Conservation (phyloP, 306 rosid genomes). For the Clitoria ternatea region DNA sequence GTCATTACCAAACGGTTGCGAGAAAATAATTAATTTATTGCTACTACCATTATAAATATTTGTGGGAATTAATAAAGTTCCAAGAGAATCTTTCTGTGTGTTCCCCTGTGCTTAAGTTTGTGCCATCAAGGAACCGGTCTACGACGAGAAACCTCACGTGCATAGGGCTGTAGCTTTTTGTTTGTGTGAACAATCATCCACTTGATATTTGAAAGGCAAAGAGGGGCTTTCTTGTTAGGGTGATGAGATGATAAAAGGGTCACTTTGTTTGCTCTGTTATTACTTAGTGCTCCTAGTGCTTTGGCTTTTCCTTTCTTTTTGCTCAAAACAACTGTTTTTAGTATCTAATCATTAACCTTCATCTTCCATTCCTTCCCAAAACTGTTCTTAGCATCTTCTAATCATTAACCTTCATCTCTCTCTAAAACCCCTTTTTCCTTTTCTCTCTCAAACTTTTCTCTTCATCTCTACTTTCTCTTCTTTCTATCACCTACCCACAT, state of each 20-base stretch:
- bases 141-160: constrained; percentile 39
- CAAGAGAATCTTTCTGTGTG: constrained; percentile 23
- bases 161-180: constrained; percentile 30
- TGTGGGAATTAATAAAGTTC: background rate
- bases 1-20: background rate
- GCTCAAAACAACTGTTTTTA: constrained; percentile 7
- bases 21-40: background rate
- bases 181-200: constrained; percentile 8
- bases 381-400: background rate
- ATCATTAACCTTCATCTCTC: background rate
- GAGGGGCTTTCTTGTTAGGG: background rate
- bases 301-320: constrained; percentile 4
- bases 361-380: constrained; percentile 4
- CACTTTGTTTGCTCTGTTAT: constrained; percentile 21
- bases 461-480: background rate
- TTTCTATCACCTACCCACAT: background rate
- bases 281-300: background rate
- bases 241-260: constrained; percentile 18
- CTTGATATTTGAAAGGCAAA: constrained; percentile 2
- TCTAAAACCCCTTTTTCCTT: background rate
- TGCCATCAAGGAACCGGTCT: constrained; percentile 24
- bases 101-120: constrained; percentile 13
- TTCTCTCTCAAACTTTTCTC: background rate
- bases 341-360: constrained; percentile 7
- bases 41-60: background rate